Conservation (phyloP, 2,329 filamentous ascomycete genomes). For the Neofusicoccum kwambonambiense region DNA sequence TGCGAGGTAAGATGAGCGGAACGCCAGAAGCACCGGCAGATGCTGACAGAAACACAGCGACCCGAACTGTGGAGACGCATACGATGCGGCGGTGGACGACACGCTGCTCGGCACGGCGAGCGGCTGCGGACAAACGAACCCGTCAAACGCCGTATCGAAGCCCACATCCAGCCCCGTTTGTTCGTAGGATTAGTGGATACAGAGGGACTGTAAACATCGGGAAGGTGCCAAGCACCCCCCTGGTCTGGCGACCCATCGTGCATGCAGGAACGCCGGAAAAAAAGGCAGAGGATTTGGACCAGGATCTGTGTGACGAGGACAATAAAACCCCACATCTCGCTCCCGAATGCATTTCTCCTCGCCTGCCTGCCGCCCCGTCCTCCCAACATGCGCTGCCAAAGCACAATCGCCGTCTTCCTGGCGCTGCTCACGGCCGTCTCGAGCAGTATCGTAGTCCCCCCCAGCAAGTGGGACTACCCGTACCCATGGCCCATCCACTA, state of each 20-base stretch:
- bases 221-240: neutral
- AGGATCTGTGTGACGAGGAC: neutral
- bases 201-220: neutral
- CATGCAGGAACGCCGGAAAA: neutral
- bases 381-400: neutral
- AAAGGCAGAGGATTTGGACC: neutral
- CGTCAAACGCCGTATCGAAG: constrained; percentile 25
- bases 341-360: neutral
- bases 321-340: neutral
- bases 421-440: neutral
- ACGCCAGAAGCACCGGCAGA: neutral
- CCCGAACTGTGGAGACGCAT: constrained; percentile 49
- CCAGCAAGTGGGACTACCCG: constrained; percentile 34
- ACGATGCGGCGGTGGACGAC: constrained; percentile 45
- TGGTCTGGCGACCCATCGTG: neutral
- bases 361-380: too few species aligned
- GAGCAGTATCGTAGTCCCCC: neutral
- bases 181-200: neutral
- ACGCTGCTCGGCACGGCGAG: constrained; percentile 36
- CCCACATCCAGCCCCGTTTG: constrained; percentile 20
- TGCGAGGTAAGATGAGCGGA: constrained; percentile 35
- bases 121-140: constrained; percentile 34
- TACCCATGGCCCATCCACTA: constrained; percentile 52
- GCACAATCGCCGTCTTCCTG: neutral
- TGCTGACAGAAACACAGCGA: constrained; percentile 35